These are phyloP conservation scores for Thelephora terrestris DNA, from an alignment of 1,284 basidiomycete species.

Conservation along the genomic window DNA sequence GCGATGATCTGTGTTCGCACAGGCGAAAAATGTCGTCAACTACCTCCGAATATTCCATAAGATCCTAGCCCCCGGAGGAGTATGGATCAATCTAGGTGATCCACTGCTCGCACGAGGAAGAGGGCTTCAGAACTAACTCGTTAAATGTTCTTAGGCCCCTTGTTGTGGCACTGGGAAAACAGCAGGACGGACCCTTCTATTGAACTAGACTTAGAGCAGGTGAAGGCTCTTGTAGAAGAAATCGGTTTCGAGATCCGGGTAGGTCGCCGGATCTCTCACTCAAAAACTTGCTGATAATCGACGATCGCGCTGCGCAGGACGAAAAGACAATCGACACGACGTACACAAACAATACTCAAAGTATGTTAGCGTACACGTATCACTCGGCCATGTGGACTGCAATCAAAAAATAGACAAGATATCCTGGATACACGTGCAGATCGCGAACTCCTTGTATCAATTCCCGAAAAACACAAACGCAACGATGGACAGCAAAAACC, in stretches of 20 bases:
- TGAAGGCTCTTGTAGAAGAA: slow-evolving; percentile 63
- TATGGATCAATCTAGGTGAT: slow-evolving; percentile 80
- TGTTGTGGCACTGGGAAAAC: slow-evolving; percentile 96
- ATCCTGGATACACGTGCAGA: not conserved
- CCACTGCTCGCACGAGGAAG: not conserved
- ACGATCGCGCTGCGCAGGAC: slow-evolving; percentile 41
- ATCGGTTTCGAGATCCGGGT: slow-evolving; percentile 72
- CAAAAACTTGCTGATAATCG: not conserved
- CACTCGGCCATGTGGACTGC: slow-evolving; percentile 80
- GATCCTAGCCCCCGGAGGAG: slow-evolving; percentile 72
- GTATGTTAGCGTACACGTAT: slow-evolving; percentile 88
- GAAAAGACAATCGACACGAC: slow-evolving; percentile 74
- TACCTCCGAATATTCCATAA: slow-evolving; percentile 78
- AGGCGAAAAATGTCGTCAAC: slow-evolving; percentile 90
- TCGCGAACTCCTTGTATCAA: too few relatives aligned
- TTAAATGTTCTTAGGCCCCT: slow-evolving; percentile 48
- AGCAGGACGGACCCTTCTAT: slow-evolving; percentile 74
- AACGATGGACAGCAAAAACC: too few relatives aligned
- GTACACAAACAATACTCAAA: slow-evolving; percentile 78
- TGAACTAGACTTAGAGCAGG: slow-evolving; percentile 84
- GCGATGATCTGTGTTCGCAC: not conserved
- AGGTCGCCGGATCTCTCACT: not conserved
- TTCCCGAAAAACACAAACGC: too few relatives aligned
- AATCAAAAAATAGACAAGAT: slow-evolving; percentile 36
- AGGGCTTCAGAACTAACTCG: not conserved